Base-by-base conservation (phyloP, 2,329 filamentous ascomycete genomes). In the Anthostomella pinea region DNA sequence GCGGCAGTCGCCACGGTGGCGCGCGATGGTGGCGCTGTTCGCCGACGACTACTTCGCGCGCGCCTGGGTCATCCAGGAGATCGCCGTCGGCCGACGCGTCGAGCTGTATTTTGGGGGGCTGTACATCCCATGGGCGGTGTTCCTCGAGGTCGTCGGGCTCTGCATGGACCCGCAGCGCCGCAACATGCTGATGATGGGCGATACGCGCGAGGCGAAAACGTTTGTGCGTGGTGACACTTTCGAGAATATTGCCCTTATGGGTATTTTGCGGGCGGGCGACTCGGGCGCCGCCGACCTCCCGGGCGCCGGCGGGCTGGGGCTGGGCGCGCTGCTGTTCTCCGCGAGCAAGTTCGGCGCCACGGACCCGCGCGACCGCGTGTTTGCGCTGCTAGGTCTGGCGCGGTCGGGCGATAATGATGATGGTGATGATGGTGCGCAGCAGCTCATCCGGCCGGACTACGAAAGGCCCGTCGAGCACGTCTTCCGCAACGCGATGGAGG, bases 1-100 rank as follows among this genome's bases (percentile, higher is more conserved):
- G n/a, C n/a, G n/a, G n/a, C n/a, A 15, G 1, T 19, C 32, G 5
- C 26, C 19, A 7, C 38, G 24, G 19, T 47, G 41, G 41, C 31
- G 24, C 6, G 33, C 35, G 3, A 21, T 42, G 13, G 23, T 36
- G 4, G 35, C 42, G 9, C 19, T 45, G 9, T 47, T 45, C 8
- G 30, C 21, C 6, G 30, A 38, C 22, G 35, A 39, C 17, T 47
- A 47, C 23, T 47, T 45, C 21, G 38, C 26, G 18, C 41, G 38
- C 14, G 30, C 35, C 8, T 47, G 44, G 41, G 20, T 45, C 16
- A 33, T 42, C 10, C 41, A 47, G 22, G 44, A 47, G 31, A 26
- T 45, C 17, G 30, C 41, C 9, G 38, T 38, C 3, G 35, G 29
- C 4, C 32, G 30, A 13, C 32, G 33, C 2, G 21, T 17, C 3